Conservation (phyloP, 495 filamentous ascomycete genomes). For the Wilcoxina mikolae region DNA sequence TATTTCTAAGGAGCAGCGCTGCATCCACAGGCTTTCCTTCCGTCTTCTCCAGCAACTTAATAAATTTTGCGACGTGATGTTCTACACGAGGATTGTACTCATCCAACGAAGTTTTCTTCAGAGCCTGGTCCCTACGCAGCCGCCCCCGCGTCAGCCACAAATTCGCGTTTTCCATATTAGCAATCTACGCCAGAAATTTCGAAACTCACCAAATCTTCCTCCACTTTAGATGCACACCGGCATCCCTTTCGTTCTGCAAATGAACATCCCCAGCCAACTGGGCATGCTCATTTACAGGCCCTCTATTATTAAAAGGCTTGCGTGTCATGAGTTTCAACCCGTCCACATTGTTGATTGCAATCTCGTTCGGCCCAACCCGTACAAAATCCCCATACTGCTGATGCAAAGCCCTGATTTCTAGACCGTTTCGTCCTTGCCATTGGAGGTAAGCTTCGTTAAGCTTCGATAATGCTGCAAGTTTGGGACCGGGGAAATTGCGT, state of each 20-base stretch:
- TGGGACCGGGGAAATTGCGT: conserved; percentile 8
- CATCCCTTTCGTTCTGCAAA: conserved; percentile 8
- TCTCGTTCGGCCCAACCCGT: conserved; percentile 18
- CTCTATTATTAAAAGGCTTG: conserved; percentile 6
- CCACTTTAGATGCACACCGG: conserved; percentile 12
- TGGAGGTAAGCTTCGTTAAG: conserved; percentile 9
- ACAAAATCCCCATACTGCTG: conserved; percentile 16
- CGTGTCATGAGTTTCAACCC: conserved; percentile 13
- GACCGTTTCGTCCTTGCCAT: conserved; percentile 4
- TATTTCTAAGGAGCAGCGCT: neutral
- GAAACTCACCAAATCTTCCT: no score
- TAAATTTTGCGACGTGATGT: conserved; percentile 12
- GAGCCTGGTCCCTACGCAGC: conserved; percentile 20
- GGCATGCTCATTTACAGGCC: conserved; percentile 14
- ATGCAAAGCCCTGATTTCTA: conserved; percentile 4
- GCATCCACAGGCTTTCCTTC: conserved; percentile 3
- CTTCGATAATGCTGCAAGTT: conserved; percentile 10
- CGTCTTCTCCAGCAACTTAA: neutral
- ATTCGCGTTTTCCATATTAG: no score
- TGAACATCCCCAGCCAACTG: conserved; percentile 8
- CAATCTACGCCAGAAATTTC: no score
- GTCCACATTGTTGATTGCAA: conserved; percentile 13
- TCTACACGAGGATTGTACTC: conserved; percentile 15
- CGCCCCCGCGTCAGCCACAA: no score
- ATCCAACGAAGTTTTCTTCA: conserved; percentile 10